These are phyloP conservation scores for Cajanus cajan DNA, from an alignment of 306 rosid genomes.

Conservation along the genomic window DNA sequence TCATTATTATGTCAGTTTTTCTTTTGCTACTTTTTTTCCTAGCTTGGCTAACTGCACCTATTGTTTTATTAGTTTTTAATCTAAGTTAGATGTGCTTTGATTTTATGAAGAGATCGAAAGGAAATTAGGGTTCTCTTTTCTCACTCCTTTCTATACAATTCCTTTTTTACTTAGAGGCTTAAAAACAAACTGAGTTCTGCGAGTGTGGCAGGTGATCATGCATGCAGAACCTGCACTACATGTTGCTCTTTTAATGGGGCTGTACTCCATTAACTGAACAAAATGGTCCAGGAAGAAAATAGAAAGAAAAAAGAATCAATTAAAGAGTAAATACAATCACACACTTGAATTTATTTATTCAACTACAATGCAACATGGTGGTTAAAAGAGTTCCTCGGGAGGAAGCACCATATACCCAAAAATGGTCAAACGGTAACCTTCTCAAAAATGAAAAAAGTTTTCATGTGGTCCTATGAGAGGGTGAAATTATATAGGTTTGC, in stretches of 20 bases:
- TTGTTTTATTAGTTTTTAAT: background rate
- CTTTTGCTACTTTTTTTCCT: background rate
- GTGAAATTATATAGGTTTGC: background rate
- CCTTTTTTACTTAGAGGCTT: constrained; percentile 13
- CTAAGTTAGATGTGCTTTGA: no score
- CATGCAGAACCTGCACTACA: constrained; percentile 50
- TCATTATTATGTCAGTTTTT: background rate
- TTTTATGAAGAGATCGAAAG: background rate
- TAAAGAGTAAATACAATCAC: background rate
- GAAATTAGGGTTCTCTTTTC: constrained; percentile 20
- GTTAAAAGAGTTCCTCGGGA: background rate
- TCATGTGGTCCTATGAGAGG: constrained; percentile 36
- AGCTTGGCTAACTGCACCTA: background rate
- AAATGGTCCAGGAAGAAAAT: constrained; percentile 35
- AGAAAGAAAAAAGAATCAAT: background rate
- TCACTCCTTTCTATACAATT: background rate
- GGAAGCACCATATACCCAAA: constrained; percentile 25
- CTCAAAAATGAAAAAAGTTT: constrained; percentile 23
- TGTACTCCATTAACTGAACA: constrained; percentile 43
- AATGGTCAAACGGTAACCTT: constrained; percentile 28
- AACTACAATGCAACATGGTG: constrained; percentile 21
- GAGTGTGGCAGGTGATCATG: constrained; percentile 46
- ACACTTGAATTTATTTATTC: background rate
- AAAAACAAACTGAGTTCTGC: constrained; percentile 19
- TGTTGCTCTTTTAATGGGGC: constrained; percentile 42